Evolutionary conservation across 192 early-diverging fungal genomes (phyloP).

Genomic region (Backusella luteola): DNA sequence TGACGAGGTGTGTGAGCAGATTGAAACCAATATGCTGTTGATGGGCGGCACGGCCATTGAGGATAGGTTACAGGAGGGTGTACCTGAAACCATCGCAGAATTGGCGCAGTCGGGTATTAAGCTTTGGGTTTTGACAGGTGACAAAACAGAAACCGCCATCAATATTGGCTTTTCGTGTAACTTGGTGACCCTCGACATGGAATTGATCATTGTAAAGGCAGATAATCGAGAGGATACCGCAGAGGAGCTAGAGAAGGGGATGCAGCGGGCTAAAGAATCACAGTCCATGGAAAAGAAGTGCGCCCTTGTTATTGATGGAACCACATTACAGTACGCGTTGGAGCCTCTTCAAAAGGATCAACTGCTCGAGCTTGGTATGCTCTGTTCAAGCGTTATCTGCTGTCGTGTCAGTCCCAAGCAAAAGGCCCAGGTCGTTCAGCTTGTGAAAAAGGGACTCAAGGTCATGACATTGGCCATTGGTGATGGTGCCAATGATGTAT

Average conservation of each 20-base stretch:
- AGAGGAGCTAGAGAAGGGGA: constrained; percentile 69
- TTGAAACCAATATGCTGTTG: constrained; percentile 78
- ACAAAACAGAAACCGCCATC: constrained; percentile 98
- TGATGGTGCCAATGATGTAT: constrained; percentile 98
- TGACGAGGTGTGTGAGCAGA: constrained; percentile 73
- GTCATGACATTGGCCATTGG: constrained; percentile 93
- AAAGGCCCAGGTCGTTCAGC: constrained; percentile 89
- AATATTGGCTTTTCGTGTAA: constrained; percentile 99
- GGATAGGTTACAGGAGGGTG: constrained; percentile 95
- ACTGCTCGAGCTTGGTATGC: constrained; percentile 71
- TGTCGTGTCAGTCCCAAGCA: constrained; percentile 96
- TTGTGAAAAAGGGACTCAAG: constrained; percentile 82
- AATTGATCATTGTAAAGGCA: constrained; percentile 75
- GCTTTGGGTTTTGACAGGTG: constrained; percentile 96
- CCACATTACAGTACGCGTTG: constrained; percentile 78
- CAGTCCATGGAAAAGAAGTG: constrained; percentile 26
- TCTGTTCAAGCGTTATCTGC: constrained; percentile 88
- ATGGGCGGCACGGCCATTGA: constrained; percentile 97
- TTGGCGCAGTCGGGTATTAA: constrained; percentile 90
- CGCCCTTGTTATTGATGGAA: constrained; percentile 92
- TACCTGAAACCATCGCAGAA: constrained; percentile 88
- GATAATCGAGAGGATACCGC: constrained; percentile 55
- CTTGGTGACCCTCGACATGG: constrained; percentile 81
- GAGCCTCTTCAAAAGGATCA: constrained; percentile 53
- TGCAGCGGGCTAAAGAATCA: constrained; percentile 44